These are phyloP conservation scores for Cryphonectria radicalis DNA, from an alignment of 2,329 filamentous ascomycete species.

Conservation along the genomic window DNA sequence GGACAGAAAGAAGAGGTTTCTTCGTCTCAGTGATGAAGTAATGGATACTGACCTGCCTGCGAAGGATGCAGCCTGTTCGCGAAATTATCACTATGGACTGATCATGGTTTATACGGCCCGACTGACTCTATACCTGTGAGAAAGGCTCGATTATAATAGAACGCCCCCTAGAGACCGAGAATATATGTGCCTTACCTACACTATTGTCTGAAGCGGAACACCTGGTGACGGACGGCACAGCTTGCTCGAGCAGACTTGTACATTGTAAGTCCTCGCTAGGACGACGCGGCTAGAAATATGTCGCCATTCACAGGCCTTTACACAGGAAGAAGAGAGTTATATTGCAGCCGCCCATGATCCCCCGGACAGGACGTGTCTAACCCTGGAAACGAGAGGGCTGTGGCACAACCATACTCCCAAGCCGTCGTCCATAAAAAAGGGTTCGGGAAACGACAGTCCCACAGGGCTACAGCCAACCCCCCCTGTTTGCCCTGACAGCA, in stretches of 20 bases:
- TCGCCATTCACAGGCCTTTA: background rate
- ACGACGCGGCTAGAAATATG: background rate
- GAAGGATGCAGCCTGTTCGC: slow-evolving; percentile 1
- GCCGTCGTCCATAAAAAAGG: background rate
- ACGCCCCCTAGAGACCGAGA: slow-evolving; percentile 23
- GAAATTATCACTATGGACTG: background rate
- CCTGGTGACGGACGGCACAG: background rate
- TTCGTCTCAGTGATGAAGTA: background rate
- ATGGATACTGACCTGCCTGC: background rate
- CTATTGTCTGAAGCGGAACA: background rate
- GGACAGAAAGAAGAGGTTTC: background rate
- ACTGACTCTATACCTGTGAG: slow-evolving; percentile 6
- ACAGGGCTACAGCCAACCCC: background rate
- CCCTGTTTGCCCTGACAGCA: background rate
- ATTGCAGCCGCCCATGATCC: slow-evolving; percentile 8
- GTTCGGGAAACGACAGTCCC: background rate
- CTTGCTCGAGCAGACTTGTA: background rate
- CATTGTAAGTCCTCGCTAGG: background rate
- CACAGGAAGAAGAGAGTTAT: background rate
- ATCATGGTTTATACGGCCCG: slow-evolving; percentile 13
- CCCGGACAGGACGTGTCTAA: slow-evolving; percentile 5
- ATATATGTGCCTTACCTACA: slow-evolving; percentile 5
- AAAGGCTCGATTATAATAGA: background rate
- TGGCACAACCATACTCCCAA: slow-evolving; percentile 4
- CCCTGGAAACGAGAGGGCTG: slow-evolving; percentile 8